A percentile compares a stretch with the other conserved stretches of the same genome.
These are phyloP conservation scores for Ambrosia artemisiifolia DNA, from an alignment of 129 eudicot genomes.

Conservation along the genomic window DNA sequence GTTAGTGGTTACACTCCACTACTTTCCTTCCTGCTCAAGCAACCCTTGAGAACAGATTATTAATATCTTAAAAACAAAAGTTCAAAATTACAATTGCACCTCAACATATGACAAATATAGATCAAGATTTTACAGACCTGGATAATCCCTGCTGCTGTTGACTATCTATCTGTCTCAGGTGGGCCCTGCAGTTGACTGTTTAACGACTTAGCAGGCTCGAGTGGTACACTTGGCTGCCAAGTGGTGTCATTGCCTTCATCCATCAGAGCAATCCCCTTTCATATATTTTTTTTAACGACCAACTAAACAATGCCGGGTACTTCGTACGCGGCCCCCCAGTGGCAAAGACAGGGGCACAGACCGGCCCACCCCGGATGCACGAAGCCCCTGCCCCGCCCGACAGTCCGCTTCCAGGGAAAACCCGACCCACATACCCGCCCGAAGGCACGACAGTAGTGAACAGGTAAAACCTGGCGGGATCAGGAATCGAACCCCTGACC, in stretches of 20 bases:
- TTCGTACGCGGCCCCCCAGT: no score
- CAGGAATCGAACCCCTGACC: no score
- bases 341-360: no score
- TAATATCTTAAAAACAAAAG: not conserved
- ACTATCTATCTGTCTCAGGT: slow-evolving; percentile 16
- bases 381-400: no score
- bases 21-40: slow-evolving; percentile 31
- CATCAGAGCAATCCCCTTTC: slow-evolving; percentile 82
- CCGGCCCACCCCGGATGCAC: no score
- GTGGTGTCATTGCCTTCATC: slow-evolving; percentile 61
- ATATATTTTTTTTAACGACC: no score
- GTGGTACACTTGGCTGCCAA: slow-evolving; percentile 83
- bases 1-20: slow-evolving; percentile 29
- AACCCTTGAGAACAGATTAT: slow-evolving; percentile 4
- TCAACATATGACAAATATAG: slow-evolving; percentile 15
- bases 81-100: slow-evolving; percentile 15
- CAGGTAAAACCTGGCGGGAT: no score
- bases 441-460: no score
- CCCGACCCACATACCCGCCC: no score
- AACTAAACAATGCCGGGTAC: no score
- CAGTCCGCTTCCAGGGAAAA: no score
- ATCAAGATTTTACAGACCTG: slow-evolving; percentile 17
- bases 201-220: slow-evolving; percentile 1
- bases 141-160: slow-evolving; percentile 21
- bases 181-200: slow-evolving; percentile 17